Evolutionary conservation across 2,329 filamentous ascomycete genomes (phyloP), one percentile per base, ranked within the genome.

Genomic region (Colletotrichum sidae): DNA sequence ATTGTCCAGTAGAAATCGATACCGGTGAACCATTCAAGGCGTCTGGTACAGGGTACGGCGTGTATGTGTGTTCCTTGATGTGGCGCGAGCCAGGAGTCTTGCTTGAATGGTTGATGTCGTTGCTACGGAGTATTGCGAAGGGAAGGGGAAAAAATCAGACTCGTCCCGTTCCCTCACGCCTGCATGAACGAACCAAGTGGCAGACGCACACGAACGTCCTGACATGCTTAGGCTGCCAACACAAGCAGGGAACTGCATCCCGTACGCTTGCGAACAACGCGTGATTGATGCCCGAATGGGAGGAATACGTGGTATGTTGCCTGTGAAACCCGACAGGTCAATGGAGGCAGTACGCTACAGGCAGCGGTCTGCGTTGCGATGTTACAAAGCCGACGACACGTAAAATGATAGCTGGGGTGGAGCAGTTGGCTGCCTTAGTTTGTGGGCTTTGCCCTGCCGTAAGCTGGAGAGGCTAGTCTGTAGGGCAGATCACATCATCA

Each of bases 1-100:
- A 65, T 65, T 65, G 62, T 39, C 52, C 62, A 65, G 62, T 65
- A 57, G 52, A 39, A 62, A 37, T 12, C 13, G 35, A 13, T 33
- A 39, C 17, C 47, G 13, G 53, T 46, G 13, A 53, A 44, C 62
- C 34, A 55, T 42, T 37, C 25, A 44, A 25, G 25, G 41, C 49
- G 47, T 38, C 58, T 25, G 4, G 25, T 25, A 25, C 25, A 25
- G 25, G 25, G 25, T 25, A 25, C 25, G 25, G 25, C 25, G 25
- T 25, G 25, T 25, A 25, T 25, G 25, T 25, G 53, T 58, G 61
- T 55, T 56, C 44, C 61, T 60, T 65, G 51, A 60, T 25, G 56
- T 56, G 44, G 50, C 60, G 56, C 55, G 35, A 53, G 42, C 38
- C 34, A 45, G 9, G 37, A 11, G 39, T 39, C 38, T 55, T 49